A percentile compares a stretch with the other conserved stretches of the same genome.
phyloP scores from a whole-genome alignment of 768 basidiomycete genomes.

The Artomyces pyxidatus region DNA sequence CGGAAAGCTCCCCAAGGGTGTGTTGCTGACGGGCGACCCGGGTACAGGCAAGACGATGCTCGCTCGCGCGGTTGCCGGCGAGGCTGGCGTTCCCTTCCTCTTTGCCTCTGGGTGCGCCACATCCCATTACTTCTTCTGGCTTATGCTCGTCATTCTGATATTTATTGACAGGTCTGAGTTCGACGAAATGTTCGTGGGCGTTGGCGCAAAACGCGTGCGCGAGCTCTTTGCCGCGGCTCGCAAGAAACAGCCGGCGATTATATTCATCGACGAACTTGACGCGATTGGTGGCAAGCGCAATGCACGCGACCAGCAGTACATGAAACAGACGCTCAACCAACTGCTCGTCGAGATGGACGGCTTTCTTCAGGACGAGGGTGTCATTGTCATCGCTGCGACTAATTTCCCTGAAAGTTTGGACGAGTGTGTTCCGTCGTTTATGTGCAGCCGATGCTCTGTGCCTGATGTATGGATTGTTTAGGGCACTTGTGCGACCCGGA shows the following conservation, averaged over 20 bases:
- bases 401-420: slow-evolving; percentile 96
- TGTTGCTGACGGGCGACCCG: slow-evolving; percentile 83
- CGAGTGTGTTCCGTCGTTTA: slow-evolving; percentile 42
- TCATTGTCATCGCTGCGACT: slow-evolving; percentile 95
- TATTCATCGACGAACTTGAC: slow-evolving; percentile 96
- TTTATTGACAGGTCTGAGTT: slow-evolving; percentile 84
- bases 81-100: slow-evolving; percentile 96
- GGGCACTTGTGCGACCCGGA: slow-evolving; percentile 92
- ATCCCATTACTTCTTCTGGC: neutral
- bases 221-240: slow-evolving; percentile 92
- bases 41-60: slow-evolving; percentile 98
- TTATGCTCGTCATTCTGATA: neutral
- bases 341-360: slow-evolving; percentile 97
- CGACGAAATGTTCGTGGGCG: slow-evolving; percentile 96
- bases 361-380: slow-evolving; percentile 86
- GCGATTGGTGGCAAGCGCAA: slow-evolving; percentile 88
- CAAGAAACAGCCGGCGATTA: slow-evolving; percentile 93
- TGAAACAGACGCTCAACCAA: slow-evolving; percentile 95
- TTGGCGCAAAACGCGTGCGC: slow-evolving; percentile 90
- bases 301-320: slow-evolving; percentile 76
- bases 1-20: slow-evolving; percentile 90
- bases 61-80: slow-evolving; percentile 95
- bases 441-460: neutral
- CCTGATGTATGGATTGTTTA: slow-evolving; percentile 22
- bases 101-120: slow-evolving; percentile 72